Evolutionary conservation across 2,329 filamentous ascomycete genomes (phyloP), one percentile per base, ranked within the genome.

Genomic region (Acephala macrosclerotiorum): DNA sequence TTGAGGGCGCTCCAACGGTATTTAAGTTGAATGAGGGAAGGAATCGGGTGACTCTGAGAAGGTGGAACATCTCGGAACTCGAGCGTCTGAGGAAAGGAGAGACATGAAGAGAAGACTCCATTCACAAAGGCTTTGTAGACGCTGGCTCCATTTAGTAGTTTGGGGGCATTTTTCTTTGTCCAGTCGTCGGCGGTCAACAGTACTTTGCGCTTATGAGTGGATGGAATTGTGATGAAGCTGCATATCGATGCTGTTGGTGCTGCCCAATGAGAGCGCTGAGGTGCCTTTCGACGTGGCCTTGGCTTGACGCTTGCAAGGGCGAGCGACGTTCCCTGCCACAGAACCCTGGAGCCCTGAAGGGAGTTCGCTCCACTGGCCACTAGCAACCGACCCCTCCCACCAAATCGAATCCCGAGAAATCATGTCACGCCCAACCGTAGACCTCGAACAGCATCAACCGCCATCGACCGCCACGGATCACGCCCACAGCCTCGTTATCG

Each of bases 121-220:
- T 60, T 72, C 72, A 73, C 65, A 68, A 69, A 47, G 67, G 36
- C 58, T 66, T 73, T 73, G 72, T 74, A 73, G 69, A 70, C 72
- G 72, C 71, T 69, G 66, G 45, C 56, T 42, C 60, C 51, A 35
- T 66, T 70, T 68, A 69, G 66, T 69, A 61, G 14, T 61, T 62
- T 60, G 42, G 38, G 59, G 61, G 56, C 58, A 51, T 35, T 58
- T 35, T 35, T 57, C 49, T 20, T 38, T 42, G 58, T 11, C 58
- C 25, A 49, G 58, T 49, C 38, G 26, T 55, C 57, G 58, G 56
- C 45, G 63, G 29, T 33, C 29, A 33, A 33, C 29, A 33, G 42
- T 25, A 36, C 35, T 49, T 58, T 26, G 29, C 5, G 45, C 51
- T 20, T 20, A 35, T 72, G 68, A 72, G 68, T 68, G 68, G 70